A percentile compares a stretch with the other conserved stretches of the same genome.
These are phyloP conservation scores for Sporopachydermia lactativora DNA, from an alignment of 805 yeast genomes.

Conservation along the genomic window DNA sequence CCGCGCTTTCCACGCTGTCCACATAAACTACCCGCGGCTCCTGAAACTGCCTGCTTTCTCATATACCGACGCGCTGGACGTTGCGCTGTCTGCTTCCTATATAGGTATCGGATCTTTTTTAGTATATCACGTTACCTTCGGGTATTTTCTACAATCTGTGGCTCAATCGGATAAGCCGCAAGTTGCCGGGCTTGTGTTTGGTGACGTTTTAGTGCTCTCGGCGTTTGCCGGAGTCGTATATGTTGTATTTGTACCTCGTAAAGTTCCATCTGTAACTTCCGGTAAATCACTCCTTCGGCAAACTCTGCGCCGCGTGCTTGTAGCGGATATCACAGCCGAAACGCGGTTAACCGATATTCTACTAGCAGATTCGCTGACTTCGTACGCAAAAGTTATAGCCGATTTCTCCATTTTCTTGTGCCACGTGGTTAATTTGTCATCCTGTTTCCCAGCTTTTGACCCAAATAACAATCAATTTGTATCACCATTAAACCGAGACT, in stretches of 20 bases:
- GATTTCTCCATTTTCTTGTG: conserved; percentile 52
- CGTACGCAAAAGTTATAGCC: conserved; percentile 62
- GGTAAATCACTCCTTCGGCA: conserved; percentile 3
- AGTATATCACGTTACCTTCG: conserved; percentile 15
- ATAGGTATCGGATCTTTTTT: conserved; percentile 14
- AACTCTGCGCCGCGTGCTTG: conserved; percentile 36
- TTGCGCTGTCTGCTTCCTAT: conserved; percentile 18
- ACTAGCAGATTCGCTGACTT: conserved; percentile 72
- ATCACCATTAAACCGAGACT: conserved; percentile 18
- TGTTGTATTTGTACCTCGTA: conserved; percentile 19
- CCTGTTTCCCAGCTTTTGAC: conserved; percentile 9
- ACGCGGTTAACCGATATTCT: conserved; percentile 65
- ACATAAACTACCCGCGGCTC: conserved; percentile 32
- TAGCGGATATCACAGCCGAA: conserved; percentile 45
- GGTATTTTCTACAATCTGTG: conserved; percentile 12
- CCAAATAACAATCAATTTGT: conserved; percentile 6
- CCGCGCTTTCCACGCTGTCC: conserved; percentile 21
- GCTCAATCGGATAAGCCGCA: conserved; percentile 18
- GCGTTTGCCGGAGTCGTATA: conserved; percentile 27
- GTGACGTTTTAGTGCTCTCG: conserved; percentile 20
- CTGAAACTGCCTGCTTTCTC: conserved; percentile 21
- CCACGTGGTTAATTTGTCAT: conserved; percentile 21
- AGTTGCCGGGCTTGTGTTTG: conserved; percentile 26
- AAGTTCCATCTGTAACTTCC: conserved; percentile 23
- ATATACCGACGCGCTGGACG: conserved; percentile 22